These are phyloP conservation scores for Chara braunii DNA, from an alignment of 139 green algal genomes.

Conservation along the genomic window DNA sequence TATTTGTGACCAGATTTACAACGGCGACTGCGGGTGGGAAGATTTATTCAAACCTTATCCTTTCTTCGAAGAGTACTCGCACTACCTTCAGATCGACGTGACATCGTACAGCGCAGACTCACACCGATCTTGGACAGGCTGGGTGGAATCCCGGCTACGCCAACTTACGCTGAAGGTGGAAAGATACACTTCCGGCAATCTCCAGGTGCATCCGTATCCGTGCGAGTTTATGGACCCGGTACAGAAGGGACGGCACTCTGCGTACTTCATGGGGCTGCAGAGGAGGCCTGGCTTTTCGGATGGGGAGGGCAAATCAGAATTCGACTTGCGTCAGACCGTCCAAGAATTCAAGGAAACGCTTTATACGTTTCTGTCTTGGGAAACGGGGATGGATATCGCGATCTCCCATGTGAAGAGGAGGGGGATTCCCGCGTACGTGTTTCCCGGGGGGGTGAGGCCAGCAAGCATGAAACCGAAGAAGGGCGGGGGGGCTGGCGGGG, in stretches of 20 bases:
- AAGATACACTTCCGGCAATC: constrained; percentile 37
- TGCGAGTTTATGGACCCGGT: constrained; percentile 43
- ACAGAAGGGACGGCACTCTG: background rate
- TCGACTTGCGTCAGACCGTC: constrained; percentile 63
- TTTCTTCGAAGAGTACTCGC: constrained; percentile 73
- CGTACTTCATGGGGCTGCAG: constrained; percentile 67
- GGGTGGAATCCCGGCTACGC: constrained; percentile 70
- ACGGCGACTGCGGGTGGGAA: constrained; percentile 45
- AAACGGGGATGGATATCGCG: constrained; percentile 59
- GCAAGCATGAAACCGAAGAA: background rate
- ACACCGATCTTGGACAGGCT: constrained; percentile 77
- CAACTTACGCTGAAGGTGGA: constrained; percentile 60
- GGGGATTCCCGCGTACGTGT: constrained; percentile 48
- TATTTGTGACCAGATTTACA: constrained; percentile 46
- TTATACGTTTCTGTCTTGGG: constrained; percentile 42
- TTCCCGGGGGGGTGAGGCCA: constrained; percentile 28
- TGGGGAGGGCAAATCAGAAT: constrained; percentile 8
- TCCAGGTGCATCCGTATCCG: constrained; percentile 60
- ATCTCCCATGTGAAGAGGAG: constrained; percentile 55
- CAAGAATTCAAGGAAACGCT: constrained; percentile 55
- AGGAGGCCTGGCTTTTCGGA: constrained; percentile 45
- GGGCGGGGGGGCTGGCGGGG: no score
- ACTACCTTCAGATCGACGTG: constrained; percentile 83
- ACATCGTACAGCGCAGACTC: constrained; percentile 55
- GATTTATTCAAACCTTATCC: constrained; percentile 57